Evolutionary conservation across 2,329 filamentous ascomycete genomes (phyloP).

Genomic region (Neofusicoccum umdonicola): DNA sequence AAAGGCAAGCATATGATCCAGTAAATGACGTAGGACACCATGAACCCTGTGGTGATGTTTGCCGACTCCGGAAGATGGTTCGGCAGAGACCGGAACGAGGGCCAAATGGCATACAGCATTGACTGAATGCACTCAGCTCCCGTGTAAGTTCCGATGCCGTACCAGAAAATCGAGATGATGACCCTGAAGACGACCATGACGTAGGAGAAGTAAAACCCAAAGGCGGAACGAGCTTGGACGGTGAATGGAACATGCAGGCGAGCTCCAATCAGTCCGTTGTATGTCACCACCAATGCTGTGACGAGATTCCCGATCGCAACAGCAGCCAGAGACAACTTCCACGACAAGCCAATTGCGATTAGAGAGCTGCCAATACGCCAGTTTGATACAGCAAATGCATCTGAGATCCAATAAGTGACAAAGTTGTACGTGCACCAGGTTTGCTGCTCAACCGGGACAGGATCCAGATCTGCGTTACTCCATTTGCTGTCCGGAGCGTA

Average conservation of each 20-base stretch:
- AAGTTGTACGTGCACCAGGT: background rate
- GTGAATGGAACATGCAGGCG: constrained; percentile 3
- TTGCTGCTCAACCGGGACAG: background rate
- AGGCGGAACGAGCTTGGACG: background rate
- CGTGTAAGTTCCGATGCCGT: constrained; percentile 30
- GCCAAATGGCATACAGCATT: constrained; percentile 27
- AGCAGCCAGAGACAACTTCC: background rate
- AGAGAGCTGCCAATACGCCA: constrained; percentile 9
- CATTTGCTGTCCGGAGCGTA: background rate
- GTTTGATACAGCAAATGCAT: background rate
- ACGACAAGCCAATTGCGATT: background rate
- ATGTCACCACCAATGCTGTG: background rate
- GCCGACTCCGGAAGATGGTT: constrained; percentile 22
- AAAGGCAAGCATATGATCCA: constrained; percentile 24
- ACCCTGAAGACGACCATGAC: constrained; percentile 30
- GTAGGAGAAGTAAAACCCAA: constrained; percentile 7
- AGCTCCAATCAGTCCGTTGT: constrained; percentile 8
- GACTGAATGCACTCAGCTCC: constrained; percentile 28
- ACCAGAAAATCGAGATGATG: constrained; percentile 37
- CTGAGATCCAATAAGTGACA: constrained; percentile 8
- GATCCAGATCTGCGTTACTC: constrained; percentile 3
- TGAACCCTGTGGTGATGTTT: constrained; percentile 23
- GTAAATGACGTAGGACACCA: constrained; percentile 23
- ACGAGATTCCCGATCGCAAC: constrained; percentile 2
- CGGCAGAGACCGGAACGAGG: constrained; percentile 19